Evolutionary conservation across 331 rosid genomes (phyloP).

Genomic region (Arachis monticola): DNA sequence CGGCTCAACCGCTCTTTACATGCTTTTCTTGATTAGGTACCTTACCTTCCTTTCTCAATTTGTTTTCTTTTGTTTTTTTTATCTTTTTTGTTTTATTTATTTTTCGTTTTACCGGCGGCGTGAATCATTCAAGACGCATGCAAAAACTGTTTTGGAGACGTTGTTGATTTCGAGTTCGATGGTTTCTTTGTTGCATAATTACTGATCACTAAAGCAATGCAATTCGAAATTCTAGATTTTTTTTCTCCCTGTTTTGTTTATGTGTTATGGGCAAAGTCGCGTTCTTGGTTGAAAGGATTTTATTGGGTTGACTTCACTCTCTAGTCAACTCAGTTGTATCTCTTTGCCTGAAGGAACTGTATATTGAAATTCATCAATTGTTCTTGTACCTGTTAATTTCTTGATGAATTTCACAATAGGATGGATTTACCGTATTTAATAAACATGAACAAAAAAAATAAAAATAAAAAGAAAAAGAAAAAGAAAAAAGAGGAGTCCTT

Average conservation of each 20-base stretch:
- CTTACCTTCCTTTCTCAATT: not conserved
- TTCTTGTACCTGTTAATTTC: not conserved
- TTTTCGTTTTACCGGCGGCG: not conserved
- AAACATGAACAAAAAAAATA: not conserved
- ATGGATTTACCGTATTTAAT: not conserved
- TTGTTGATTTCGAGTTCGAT: constrained; percentile 17
- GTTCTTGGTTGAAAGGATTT: not conserved
- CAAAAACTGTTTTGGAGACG: not conserved
- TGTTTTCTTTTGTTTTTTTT: not conserved
- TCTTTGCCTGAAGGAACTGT: not conserved
- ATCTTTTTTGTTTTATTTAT: not conserved
- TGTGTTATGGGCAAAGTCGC: not conserved
- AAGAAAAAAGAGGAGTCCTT: no score
- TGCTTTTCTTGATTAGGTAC: constrained; percentile 18
- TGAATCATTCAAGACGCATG: not conserved
- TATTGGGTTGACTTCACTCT: constrained; percentile 40
- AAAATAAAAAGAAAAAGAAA: no score
- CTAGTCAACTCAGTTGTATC: constrained; percentile 7
- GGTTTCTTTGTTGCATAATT: not conserved
- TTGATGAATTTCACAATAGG: not conserved
- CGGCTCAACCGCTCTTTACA: not conserved
- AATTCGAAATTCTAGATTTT: not conserved
- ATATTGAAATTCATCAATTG: not conserved
- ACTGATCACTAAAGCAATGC: not conserved
- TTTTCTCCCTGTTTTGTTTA: not conserved